These are phyloP conservation scores for Papiliotrema nemorosa DNA, from an alignment of 1,284 basidiomycete genomes.

Conservation along the genomic window DNA sequence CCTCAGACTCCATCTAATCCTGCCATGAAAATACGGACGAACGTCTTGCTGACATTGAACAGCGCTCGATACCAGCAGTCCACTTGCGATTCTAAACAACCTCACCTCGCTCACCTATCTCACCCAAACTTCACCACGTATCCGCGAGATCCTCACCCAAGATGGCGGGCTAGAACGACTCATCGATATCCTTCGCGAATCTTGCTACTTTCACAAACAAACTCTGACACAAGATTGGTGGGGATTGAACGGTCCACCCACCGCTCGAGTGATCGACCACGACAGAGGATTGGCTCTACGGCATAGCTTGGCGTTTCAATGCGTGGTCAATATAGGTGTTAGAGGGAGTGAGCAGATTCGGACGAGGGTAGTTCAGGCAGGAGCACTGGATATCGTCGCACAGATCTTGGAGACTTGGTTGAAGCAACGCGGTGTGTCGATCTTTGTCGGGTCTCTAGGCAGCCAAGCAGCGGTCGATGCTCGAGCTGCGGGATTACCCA, in stretches of 20 bases:
- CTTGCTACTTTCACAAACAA: conserved; percentile 52
- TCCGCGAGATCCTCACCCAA: conserved; percentile 96
- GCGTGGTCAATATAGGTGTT: conserved; percentile 96
- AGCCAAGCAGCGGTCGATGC: conserved; percentile 62
- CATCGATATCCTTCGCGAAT: conserved; percentile 85
- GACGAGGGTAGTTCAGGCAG: conserved; percentile 90
- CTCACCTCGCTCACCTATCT: conserved; percentile 95
- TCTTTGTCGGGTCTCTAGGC: conserved; percentile 44
- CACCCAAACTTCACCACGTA: conserved; percentile 93
- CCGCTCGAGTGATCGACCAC: conserved; percentile 52
- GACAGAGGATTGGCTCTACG: conserved; percentile 81
- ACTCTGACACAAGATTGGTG: conserved; percentile 45
- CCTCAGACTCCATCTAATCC: not conserved
- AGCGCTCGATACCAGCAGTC: conserved; percentile 91
- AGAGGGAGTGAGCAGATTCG: conserved; percentile 90
- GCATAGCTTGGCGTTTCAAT: conserved; percentile 92
- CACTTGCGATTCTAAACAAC: conserved; percentile 92
- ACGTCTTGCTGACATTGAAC: not conserved
- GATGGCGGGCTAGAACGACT: conserved; percentile 96
- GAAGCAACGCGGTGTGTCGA: conserved; percentile 63
- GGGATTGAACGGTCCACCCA: conserved; percentile 48
- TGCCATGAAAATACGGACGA: not conserved
- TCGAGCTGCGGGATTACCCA: conserved; percentile 52
- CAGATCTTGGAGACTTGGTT: conserved; percentile 93
- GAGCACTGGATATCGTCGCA: conserved; percentile 89